phyloP scores from a whole-genome alignment of 1,284 basidiomycete genomes.

The Melampsora americana region DNA sequence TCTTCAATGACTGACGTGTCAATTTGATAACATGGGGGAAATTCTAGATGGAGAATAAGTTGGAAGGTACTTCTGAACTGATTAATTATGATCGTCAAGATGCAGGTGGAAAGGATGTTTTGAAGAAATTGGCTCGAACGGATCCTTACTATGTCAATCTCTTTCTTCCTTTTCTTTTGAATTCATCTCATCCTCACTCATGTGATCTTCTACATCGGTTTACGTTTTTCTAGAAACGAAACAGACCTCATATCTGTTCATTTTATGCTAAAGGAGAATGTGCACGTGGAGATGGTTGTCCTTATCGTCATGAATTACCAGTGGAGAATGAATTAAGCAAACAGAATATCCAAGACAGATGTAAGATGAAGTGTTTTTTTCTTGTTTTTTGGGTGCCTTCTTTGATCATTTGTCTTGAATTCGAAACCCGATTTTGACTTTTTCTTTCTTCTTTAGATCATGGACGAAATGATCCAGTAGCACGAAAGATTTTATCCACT shows the following conservation, averaged over 20 bases:
- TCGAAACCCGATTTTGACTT: too few species aligned
- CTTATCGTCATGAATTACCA: constrained; percentile 89
- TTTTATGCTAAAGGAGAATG: constrained; percentile 96
- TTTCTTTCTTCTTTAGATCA: constrained; percentile 60
- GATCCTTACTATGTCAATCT: constrained; percentile 76
- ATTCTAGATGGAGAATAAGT: constrained; percentile 33
- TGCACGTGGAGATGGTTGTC: constrained; percentile 83
- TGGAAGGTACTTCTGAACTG: constrained; percentile 47
- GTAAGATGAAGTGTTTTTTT: too few species aligned
- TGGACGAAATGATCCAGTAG: constrained; percentile 84
- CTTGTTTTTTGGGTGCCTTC: too few species aligned
- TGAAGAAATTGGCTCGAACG: constrained; percentile 85
- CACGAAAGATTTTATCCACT: constrained; percentile 72
- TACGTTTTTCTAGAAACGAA: constrained; percentile 65
- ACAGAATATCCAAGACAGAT: constrained; percentile 88
- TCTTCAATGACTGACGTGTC: background rate
- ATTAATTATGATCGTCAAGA: constrained; percentile 52
- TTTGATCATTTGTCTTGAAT: too few species aligned
- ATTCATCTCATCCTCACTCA: background rate
- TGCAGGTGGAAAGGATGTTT: constrained; percentile 79
- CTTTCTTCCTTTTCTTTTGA: too few species aligned
- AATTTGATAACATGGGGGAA: background rate
- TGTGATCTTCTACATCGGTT: background rate
- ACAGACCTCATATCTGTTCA: constrained; percentile 87
- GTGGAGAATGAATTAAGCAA: constrained; percentile 75